Evolutionary conservation across 371 early-diverging fungal genomes (phyloP), one percentile per base, ranked within the genome.

Genomic region (Mycotypha africana): DNA sequence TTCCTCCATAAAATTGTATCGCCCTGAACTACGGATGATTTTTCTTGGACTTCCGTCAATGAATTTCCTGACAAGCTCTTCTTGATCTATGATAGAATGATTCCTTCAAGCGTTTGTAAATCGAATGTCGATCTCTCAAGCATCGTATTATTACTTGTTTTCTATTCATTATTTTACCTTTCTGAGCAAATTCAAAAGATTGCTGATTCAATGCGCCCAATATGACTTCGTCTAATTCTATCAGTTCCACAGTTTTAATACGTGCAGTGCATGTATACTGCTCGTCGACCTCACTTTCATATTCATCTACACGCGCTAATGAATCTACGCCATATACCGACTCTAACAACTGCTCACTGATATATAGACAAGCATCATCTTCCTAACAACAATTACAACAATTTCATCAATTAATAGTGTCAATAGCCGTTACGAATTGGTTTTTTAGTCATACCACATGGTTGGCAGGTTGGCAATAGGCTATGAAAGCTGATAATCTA

Each of bases 161-260:
- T 14, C 14, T 28, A 15, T 23, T 38, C 28, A 17, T 9, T 30
- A n/a, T n/a, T 10, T 26, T 73, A 79, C 84, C 78, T 60, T 68
- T 42, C 28, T 72, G 65, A 9, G 78, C 76, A 48, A 45, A 59
- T 26, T 65, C 65, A 60, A 74, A 85, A n/a, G 85, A 74, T 8
- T 53, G 56, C 6, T 62, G 23, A 22, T 78, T 74, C 45, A 76
- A 59, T 19, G 85, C 86, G 19, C 79, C 84, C 38, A 87, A 38
- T 37, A 85, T 76, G 15, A 85, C 41, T 48, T 85, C 83, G 44
- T 82, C 76, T 39, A 86, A 58, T 40, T 78, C 81, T 15, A 84
- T 72, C 31, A 80, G 51, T 35, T 70, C 57, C 3, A 75, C 67
- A n/a, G 56, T 51, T 37, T 71, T 63, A 4, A 86, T 23, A 12